Percentiles rank a stretch among this genome's conserved stretches.
phyloP scores from a whole-genome alignment of 352 stramenopile genomes.

The Globisporangium middletonii region DNA sequence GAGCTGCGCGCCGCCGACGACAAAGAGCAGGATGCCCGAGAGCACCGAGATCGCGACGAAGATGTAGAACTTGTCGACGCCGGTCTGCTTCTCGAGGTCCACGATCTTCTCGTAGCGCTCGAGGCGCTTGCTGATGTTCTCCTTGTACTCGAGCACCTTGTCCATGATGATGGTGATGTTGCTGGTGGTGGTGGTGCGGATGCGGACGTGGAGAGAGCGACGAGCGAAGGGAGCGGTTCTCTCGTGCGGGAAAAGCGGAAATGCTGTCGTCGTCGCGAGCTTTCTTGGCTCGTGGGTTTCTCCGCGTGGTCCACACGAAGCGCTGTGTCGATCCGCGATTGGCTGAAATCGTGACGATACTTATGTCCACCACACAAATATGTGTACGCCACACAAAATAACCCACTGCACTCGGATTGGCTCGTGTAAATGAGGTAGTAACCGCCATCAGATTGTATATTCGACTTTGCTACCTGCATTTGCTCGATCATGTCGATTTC shows the following conservation, averaged over 20 bases:
- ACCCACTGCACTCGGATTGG: background rate
- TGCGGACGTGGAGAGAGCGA: background rate
- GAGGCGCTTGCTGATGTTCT: conserved; percentile 72
- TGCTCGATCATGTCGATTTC: no score
- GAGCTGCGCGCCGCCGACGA: conserved; percentile 70
- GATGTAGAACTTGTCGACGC: conserved; percentile 88
- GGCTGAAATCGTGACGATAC: no score
- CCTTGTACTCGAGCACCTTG: conserved; percentile 80
- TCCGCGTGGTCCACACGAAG: no score
- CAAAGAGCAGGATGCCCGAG: conserved; percentile 63
- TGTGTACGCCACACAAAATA: background rate
- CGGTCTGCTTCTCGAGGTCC: conserved; percentile 81
- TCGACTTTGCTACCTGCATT: no score
- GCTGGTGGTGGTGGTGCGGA: conserved; percentile 2
- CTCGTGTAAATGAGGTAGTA: background rate
- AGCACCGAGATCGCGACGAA: conserved; percentile 45
- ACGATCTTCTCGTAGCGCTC: conserved; percentile 81
- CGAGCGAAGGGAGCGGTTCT: conserved; percentile 16
- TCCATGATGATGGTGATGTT: conserved; percentile 39
- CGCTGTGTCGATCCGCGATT: no score
- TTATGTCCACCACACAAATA: background rate
- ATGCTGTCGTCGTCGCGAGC: conserved; percentile 12
- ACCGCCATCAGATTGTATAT: background rate
- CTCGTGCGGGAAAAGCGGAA: conserved; percentile 32
- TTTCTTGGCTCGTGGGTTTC: background rate